A percentile compares a stretch with the other conserved stretches of the same genome.
Evolutionary conservation across 106 monocot species (phyloP).

Genomic region (Cymbidium sinense): DNA sequence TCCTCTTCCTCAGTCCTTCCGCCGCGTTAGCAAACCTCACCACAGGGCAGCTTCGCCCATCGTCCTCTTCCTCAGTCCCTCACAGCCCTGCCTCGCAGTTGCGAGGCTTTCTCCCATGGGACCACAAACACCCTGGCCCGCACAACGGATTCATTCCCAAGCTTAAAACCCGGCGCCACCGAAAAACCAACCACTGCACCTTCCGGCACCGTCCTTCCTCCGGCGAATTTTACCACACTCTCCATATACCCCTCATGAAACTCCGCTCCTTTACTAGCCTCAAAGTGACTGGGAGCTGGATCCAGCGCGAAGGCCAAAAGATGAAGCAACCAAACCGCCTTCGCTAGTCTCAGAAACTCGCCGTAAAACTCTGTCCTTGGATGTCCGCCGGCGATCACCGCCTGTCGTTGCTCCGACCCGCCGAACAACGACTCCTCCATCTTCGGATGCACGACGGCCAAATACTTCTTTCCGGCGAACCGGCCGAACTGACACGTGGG

Average conservation of each 20-base stretch:
- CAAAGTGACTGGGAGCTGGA: constrained; percentile 71
- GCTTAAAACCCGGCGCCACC: constrained; percentile 76
- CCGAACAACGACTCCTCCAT: constrained; percentile 81
- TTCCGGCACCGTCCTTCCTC: constrained; percentile 18
- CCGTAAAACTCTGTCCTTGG: constrained; percentile 77
- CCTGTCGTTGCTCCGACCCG: constrained; percentile 39
- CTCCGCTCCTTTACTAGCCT: constrained; percentile 57
- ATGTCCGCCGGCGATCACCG: constrained; percentile 42
- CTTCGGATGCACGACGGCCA: constrained; percentile 40
- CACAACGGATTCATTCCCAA: constrained; percentile 54
- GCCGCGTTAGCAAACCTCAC: too few relatives aligned
- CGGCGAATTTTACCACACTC: constrained; percentile 52
- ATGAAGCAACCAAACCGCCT: constrained; percentile 92
- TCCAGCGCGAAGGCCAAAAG: constrained; percentile 83
- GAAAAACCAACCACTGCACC: constrained; percentile 58
- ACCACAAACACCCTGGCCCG: constrained; percentile 63
- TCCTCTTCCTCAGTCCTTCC: too few relatives aligned
- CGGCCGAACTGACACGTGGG: constrained; percentile 79
- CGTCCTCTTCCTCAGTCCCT: too few relatives aligned
- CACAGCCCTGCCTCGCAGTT: too few relatives aligned
- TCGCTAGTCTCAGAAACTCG: constrained; percentile 67
- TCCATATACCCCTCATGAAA: constrained; percentile 80
- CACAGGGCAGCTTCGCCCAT: too few relatives aligned
- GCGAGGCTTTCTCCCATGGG: too few relatives aligned
- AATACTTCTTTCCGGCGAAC: constrained; percentile 70